A percentile compares a stretch with the other conserved stretches of the same genome.
Conservation (phyloP, 805 yeast genomes). For the Lipomyces sp. region DNA sequence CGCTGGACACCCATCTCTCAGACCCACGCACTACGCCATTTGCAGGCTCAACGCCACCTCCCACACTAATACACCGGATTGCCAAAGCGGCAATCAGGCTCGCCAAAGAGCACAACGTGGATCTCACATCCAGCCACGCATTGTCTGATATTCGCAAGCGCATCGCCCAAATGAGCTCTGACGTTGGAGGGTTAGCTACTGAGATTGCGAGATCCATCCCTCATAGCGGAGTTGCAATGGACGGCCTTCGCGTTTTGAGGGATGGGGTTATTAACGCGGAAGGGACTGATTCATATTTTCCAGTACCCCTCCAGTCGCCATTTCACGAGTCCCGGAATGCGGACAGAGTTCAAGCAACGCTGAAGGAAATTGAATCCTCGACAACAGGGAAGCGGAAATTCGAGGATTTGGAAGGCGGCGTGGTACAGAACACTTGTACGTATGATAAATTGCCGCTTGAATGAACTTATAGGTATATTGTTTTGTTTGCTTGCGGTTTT, state of each 20-base stretch:
- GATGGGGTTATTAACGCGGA: conserved; percentile 4
- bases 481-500: not conserved
- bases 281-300: not conserved
- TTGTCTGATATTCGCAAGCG: conserved; percentile 16
- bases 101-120: not conserved
- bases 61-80: conserved; percentile 20
- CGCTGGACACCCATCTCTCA: conserved; percentile 22
- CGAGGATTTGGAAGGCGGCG: not conserved
- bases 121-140: conserved; percentile 4
- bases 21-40: conserved; percentile 32
- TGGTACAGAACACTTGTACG: not conserved
- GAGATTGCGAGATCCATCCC: conserved; percentile 11
- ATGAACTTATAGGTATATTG: not conserved
- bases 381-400: not conserved
- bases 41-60: conserved; percentile 26
- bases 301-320: conserved; percentile 27
- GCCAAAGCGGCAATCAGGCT: conserved; percentile 18
- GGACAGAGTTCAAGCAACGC: not conserved
- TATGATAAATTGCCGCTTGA: not conserved
- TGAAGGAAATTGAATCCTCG: not conserved
- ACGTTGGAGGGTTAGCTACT: not conserved
- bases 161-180: conserved; percentile 6
- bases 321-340: conserved; percentile 19
- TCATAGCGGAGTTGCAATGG: conserved; percentile 9
- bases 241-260: conserved; percentile 22